Evolutionary conservation across 371 early-diverging fungal species (phyloP).

Genomic region (Syncephalastrum sp.): DNA sequence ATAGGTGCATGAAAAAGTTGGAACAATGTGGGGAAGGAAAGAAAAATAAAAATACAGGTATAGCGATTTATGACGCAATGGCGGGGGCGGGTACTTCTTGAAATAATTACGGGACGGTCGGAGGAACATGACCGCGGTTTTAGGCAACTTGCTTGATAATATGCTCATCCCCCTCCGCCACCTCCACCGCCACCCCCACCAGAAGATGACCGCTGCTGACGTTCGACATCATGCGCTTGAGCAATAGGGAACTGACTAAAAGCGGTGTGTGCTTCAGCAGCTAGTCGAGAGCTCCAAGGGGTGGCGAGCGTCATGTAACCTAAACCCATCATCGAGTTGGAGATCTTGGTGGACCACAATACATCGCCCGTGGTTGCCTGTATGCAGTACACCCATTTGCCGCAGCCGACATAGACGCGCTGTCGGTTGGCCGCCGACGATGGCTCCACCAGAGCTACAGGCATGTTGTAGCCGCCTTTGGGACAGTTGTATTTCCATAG

Average conservation of each 20-base stretch:
- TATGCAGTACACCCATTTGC: conserved; percentile 26
- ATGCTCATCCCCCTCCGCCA: neutral
- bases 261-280: conserved; percentile 23
- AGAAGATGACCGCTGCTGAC: neutral
- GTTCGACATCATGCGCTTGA: conserved; percentile 6
- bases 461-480: conserved; percentile 25
- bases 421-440: conserved; percentile 8
- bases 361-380: conserved; percentile 18
- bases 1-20: too few species aligned
- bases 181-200: conserved; percentile 8
- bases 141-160: too few species aligned
- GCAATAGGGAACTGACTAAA: conserved; percentile 22
- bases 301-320: conserved; percentile 27
- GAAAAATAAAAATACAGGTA: too few species aligned
- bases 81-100: too few species aligned
- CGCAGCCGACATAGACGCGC: conserved; percentile 23
- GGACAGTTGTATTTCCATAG: conserved; percentile 32
- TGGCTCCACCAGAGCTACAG: conserved; percentile 21
- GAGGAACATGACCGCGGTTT: too few species aligned
- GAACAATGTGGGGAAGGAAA: too few species aligned
- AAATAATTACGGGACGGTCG: too few species aligned
- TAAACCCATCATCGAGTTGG: conserved; percentile 14
- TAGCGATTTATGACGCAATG: too few species aligned
- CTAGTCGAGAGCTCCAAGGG: conserved; percentile 26
- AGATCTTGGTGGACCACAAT: conserved; percentile 17